Base-by-base conservation (phyloP, 2,329 filamentous ascomycete species). In the Penicillium italicum region DNA sequence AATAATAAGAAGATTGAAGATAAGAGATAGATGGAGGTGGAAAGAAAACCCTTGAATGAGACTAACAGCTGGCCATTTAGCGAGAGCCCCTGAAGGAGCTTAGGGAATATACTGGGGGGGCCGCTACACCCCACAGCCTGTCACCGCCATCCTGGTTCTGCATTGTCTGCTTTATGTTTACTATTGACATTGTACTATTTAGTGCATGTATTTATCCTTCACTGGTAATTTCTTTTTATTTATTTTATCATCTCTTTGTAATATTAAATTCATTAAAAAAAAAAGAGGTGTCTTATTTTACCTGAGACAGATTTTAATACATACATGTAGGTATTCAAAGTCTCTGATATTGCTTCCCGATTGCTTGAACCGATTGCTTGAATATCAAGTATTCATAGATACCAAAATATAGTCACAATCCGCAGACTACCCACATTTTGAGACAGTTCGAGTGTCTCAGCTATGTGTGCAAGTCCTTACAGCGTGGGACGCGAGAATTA, bases 71-170 rank as follows among this genome's bases (percentile, higher is more conserved):
- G 61, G 62, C 58, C 60, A 61, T 65, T 66, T 63, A 66, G 63
- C 63, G 63, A 64, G 61, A 65, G 61, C 62, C 63, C 63, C 63
- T 65, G 62, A 64, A 60, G 59, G 62, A 67, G 62, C 61, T 60
- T 62, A 59, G 61, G 63, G 61, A 58, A 52, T 53, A 60, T 54
- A 62, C 57, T 58, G 63, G 61, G 62, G 62, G 57, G 59, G n/a
- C n/a, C 62, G 62, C 59, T 57, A 64, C 58, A 60, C 52, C 62
- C 63, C 63, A 64, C 63, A 66, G 41, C 34, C 55, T 59, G 62
- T 65, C 63, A 66, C 63, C 63, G 63, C 63, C 59, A 56, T 60
- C 58, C 56, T 53, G 41, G 30, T 41, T 40, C 47, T 40, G 47
- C 47, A 38, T 42, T 49, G 44, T 37, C 9, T 34, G 31, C 26